These are phyloP conservation scores for Phycomyces nitens DNA, from an alignment of 192 early-diverging fungal species.

Conservation along the genomic window DNA sequence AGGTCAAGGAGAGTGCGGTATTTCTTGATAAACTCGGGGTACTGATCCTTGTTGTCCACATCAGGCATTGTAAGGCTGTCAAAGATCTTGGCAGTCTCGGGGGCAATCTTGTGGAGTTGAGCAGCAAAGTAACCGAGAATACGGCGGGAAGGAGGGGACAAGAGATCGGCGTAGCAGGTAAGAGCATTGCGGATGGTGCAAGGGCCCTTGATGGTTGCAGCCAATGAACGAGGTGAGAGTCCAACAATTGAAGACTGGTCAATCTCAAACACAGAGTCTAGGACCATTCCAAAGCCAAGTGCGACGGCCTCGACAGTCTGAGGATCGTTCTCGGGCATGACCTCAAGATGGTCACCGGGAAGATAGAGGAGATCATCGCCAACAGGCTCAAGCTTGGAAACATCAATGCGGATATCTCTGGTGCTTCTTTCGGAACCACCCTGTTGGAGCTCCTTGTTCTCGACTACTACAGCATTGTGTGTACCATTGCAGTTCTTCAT, in stretches of 20 bases:
- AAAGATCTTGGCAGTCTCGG: constrained; percentile 35
- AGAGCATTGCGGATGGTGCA: constrained; percentile 46
- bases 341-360: constrained; percentile 54
- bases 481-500: constrained; percentile 13
- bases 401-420: constrained; percentile 37
- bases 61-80: constrained; percentile 31
- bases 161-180: constrained; percentile 47
- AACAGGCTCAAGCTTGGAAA: constrained; percentile 6
- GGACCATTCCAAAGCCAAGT: constrained; percentile 38
- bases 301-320: constrained; percentile 42
- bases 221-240: constrained; percentile 43
- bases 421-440: constrained; percentile 35
- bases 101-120: constrained; percentile 26
- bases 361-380: constrained; percentile 30
- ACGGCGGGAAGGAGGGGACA: constrained; percentile 31
- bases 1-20: constrained; percentile 34
- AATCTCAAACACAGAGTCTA: constrained; percentile 48
- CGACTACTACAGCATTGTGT: constrained; percentile 23
- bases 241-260: constrained; percentile 20
- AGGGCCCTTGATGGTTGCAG: constrained; percentile 41
- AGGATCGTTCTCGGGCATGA: constrained; percentile 40
- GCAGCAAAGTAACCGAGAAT: constrained; percentile 38
- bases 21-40: constrained; percentile 25
- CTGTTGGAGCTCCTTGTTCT: constrained; percentile 41
- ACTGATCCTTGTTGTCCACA: constrained; percentile 23